Evolutionary conservation across 495 filamentous ascomycete genomes (phyloP).

Genomic region (Delitschia confertaspora): DNA sequence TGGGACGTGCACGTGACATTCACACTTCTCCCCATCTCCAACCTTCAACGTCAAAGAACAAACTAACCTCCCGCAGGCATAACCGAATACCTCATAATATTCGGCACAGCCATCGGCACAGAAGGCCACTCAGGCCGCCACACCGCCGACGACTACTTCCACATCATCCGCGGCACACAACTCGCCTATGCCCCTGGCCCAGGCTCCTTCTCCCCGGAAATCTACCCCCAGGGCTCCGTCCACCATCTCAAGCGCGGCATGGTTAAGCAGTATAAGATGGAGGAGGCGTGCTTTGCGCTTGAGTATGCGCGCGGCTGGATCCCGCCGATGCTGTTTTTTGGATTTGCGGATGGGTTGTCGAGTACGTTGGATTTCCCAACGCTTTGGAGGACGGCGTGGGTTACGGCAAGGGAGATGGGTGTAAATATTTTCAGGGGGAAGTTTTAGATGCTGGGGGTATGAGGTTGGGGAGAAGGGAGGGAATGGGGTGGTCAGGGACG

Average conservation of each 20-base stretch:
- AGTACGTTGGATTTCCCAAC: slow-evolving; percentile 58
- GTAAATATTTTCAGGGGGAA: slow-evolving; percentile 61
- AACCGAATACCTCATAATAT: slow-evolving; percentile 27
- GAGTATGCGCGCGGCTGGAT: slow-evolving; percentile 89
- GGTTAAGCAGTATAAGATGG: slow-evolving; percentile 83
- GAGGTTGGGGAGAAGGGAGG: too few relatives aligned
- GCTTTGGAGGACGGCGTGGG: slow-evolving; percentile 61
- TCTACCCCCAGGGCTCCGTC: slow-evolving; percentile 65
- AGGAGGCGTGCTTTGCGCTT: slow-evolving; percentile 69
- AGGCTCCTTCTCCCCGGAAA: slow-evolving; percentile 59
- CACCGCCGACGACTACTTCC: slow-evolving; percentile 88
- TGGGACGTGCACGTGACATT: background rate
- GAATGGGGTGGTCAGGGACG: too few relatives aligned
- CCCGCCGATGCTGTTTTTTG: slow-evolving; percentile 81
- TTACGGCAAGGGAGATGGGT: slow-evolving; percentile 67
- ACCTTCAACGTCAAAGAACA: background rate
- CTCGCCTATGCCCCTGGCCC: slow-evolving; percentile 58
- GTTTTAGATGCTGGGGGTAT: slow-evolving; percentile 44
- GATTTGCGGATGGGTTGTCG: slow-evolving; percentile 60
- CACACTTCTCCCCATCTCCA: background rate
- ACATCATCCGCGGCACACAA: slow-evolving; percentile 71
- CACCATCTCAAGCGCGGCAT: slow-evolving; percentile 68
- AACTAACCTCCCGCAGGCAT: slow-evolving; percentile 1
- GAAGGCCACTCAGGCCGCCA: slow-evolving; percentile 81
- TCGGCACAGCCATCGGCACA: slow-evolving; percentile 65